Base-by-base conservation (phyloP, 805 yeast species). In the Blastobotrys peoriensis region DNA sequence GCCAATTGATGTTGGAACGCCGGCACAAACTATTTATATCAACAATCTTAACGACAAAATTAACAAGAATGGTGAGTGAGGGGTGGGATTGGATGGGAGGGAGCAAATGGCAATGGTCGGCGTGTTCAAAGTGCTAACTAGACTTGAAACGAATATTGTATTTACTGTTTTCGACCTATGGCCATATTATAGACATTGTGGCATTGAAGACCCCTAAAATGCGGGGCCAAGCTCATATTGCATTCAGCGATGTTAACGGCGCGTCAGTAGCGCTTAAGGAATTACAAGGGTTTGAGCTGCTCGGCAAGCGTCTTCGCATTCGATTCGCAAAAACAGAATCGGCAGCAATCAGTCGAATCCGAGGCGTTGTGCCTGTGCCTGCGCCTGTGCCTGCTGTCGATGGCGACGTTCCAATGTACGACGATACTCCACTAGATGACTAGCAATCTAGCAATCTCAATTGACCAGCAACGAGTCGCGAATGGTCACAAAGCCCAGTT, bases 161-260 rank as follows among this genome's bases (percentile, higher is more conserved):
- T 51, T 41, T 63, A 53, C 54, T 67, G 6, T 68, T 67, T 51
- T 55, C 68, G n/a, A 43, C 58, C 2, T 65, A 60, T 43, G 73
- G 73, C 19, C 59, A 52, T 13, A 53, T 68, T 3, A 35, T 65
- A 2, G 64, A 63, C 22, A 44, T 68, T 13, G 63, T 68, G 19
- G 62, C 69, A 3, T 50, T 58, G 46, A 65, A 65, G 41, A 59
- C 67, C 15, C 55, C 60, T 21, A 53, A 52, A 38, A 66, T 68
- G 72, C 53, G 73, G 5, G 73, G 73, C 18, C 74, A 68, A 54
- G 73, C 74, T 2, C 68, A 63, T 40, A 45, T 69, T 6, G 70
- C 60, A 21, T 69, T 63, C 37, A 51, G 40, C 13, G 54, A 54
- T 36, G 44, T 51, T 6, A 49, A 48, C 13, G 38, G 54, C 10